phyloP scores from a whole-genome alignment of 2,329 filamentous ascomycete species.

The Fusarium foetens region DNA sequence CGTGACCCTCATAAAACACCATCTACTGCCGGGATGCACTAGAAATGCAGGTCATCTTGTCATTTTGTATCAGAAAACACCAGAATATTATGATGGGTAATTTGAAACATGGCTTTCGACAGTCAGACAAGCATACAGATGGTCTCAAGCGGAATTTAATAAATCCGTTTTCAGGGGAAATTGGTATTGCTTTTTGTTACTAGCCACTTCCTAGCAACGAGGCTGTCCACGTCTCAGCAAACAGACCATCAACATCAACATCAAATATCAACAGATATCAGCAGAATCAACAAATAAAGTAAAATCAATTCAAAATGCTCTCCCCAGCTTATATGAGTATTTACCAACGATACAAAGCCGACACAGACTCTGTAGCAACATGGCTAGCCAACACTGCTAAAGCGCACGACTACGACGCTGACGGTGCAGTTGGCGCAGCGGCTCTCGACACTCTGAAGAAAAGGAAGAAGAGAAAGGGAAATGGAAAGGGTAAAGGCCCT shows the following conservation, averaged over 20 bases:
- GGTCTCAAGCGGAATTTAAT: neutral
- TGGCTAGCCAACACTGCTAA: conserved; percentile 33
- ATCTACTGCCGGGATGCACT: neutral
- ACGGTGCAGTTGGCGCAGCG: neutral
- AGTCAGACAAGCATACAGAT: neutral
- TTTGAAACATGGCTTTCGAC: neutral
- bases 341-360: conserved; percentile 36
- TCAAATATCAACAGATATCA: neutral
- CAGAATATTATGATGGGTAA: neutral
- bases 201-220: neutral
- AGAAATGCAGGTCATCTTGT: neutral
- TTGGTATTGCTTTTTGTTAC: neutral
- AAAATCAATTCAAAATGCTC: neutral
- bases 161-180: neutral
- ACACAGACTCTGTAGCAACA: conserved; percentile 33
- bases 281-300: neutral
- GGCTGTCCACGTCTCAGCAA: neutral
- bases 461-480: neutral
- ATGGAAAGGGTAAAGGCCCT: conserved; percentile 12
- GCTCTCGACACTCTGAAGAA: neutral
- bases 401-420: conserved; percentile 9
- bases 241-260: neutral
- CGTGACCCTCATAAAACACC: neutral
- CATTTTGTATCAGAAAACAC: neutral
- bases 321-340: neutral